Conservation (phyloP, 225 moss, liverwort and hornwort species). For the Physcomitrium patens region DNA sequence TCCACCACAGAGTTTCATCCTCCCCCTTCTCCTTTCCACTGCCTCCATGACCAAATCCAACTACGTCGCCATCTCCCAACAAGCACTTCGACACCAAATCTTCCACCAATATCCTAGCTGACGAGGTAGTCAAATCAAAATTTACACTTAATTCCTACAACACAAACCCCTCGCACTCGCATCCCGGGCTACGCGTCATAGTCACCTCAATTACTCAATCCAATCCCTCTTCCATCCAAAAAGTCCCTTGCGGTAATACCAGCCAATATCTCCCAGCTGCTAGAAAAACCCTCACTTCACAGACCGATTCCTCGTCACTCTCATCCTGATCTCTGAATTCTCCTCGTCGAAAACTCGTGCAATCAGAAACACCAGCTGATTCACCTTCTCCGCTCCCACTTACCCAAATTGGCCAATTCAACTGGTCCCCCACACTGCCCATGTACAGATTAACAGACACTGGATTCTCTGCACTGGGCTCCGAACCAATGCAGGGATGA, state of each 20-base stretch:
- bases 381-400: too few species aligned
- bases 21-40: conserved; percentile 10
- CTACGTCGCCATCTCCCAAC: conserved; percentile 27
- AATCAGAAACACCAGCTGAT: too few species aligned
- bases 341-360: too few species aligned
- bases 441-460: too few species aligned
- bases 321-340: background rate
- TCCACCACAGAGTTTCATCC: conserved; percentile 18
- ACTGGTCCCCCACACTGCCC: too few species aligned
- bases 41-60: conserved; percentile 33
- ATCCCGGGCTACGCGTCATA: background rate
- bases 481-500: too few species aligned
- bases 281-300: background rate
- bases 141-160: background rate
- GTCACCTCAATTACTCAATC: conserved; percentile 15
- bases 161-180: conserved; percentile 1
- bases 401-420: too few species aligned
- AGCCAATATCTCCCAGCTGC: conserved; percentile 15
- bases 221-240: background rate
- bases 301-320: background rate
- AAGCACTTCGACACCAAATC: background rate
- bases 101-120: background rate
- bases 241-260: background rate
- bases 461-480: too few species aligned
- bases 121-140: background rate